Conservation (phyloP, 768 basidiomycete genomes). For the Tylopilus balloui region DNA sequence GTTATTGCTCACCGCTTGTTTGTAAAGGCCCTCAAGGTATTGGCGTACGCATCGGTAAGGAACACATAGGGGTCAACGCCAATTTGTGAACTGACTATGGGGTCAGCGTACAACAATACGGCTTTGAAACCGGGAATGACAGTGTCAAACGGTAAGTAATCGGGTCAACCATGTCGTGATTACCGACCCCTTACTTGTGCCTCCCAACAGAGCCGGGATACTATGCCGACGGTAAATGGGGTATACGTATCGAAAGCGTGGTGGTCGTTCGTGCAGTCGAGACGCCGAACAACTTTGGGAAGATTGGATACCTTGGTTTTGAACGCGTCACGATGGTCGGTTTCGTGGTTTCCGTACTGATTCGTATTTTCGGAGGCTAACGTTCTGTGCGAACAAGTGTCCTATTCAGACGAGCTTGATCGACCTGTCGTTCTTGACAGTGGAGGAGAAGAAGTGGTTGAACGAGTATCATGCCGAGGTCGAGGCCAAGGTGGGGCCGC, state of each 20-base stretch:
- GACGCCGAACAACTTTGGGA: conserved; percentile 77
- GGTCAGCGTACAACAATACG: conserved; percentile 60
- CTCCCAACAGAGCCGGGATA: conserved; percentile 71
- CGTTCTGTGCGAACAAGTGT: conserved; percentile 36
- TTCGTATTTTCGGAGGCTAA: background rate
- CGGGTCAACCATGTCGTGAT: background rate
- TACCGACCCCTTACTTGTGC: background rate
- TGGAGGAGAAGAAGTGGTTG: conserved; percentile 75
- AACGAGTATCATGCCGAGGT: conserved; percentile 80
- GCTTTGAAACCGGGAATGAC: conserved; percentile 83
- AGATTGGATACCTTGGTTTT: conserved; percentile 76
- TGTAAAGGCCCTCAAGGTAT: conserved; percentile 52
- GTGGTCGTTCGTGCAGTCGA: conserved; percentile 68
- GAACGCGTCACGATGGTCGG: conserved; percentile 86
- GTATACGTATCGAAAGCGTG: conserved; percentile 91
- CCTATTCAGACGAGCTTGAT: conserved; percentile 87
- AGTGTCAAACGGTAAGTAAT: conserved; percentile 64
- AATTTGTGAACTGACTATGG: background rate
- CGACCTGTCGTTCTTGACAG: conserved; percentile 55
- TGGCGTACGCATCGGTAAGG: conserved; percentile 38
- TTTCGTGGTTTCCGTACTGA: background rate
- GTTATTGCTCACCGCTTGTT: conserved; percentile 4
- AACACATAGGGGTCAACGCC: background rate
- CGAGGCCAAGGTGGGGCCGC: conserved; percentile 46
- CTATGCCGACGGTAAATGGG: conserved; percentile 86